Base-by-base conservation (phyloP, 345 rosid genomes). In the Gossypioides kirkii region DNA sequence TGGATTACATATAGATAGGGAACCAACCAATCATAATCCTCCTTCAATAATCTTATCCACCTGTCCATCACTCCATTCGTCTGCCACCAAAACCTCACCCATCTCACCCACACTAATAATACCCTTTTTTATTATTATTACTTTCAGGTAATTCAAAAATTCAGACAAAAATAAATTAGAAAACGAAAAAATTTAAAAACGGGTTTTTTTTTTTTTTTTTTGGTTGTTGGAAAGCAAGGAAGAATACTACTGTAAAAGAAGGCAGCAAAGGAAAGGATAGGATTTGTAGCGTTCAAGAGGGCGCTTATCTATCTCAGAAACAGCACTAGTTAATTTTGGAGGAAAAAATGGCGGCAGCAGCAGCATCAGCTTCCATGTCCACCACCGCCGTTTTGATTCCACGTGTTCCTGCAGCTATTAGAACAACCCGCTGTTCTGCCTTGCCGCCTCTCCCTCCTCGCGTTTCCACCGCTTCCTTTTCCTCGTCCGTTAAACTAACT, bases 351-450 rank as follows among this genome's bases (percentile, higher is more conserved):
- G 38, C 50, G 61, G 71, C 70, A 62, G 85, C 89, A 87, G 90
- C 91, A 81, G 88, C 92, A 72, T 79, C 94, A 73, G 81, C 92
- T 74, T 86, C 92, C 74, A 68, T 85, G 82, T 84, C 80, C 76
- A 85, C 88, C 73, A 77, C 86, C 62, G 70, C 96, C 60, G 81
- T 83, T 36, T 83, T 85, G 76, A 73, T 82, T 42, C 91, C 87
- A n/a, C 84, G 86, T 41, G 73, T 82, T 69, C 67, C 80, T 32
- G 18, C 76, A 11, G 50, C 82, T 74, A 18, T 32, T 55, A 77
- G 70, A 64, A 79, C 86, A 70, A 23, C 78, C 49, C 82, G 87
- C 22, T 87, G 83, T 88, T 86, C 88, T 16, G 84, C 91, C 69
- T 73, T 85, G 61, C 92, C 93, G 23, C 80, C 49, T 73, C 87